Evolutionary conservation across 257 asterid species (phyloP).

Genomic region (Vinca minor): DNA sequence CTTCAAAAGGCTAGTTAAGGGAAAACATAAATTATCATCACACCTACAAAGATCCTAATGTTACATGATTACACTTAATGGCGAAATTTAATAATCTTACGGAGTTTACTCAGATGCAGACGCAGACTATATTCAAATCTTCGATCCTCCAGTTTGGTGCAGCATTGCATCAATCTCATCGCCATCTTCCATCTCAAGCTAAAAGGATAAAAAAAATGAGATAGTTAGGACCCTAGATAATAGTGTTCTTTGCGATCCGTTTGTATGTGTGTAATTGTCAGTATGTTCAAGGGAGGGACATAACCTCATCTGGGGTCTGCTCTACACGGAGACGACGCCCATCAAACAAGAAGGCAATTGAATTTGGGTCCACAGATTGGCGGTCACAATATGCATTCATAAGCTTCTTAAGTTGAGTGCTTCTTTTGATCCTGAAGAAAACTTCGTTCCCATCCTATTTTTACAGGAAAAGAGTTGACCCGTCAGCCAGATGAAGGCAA

Average conservation of each 20-base stretch:
- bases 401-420: slow-evolving; percentile 36
- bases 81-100: neutral
- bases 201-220: neutral
- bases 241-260: too few relatives aligned
- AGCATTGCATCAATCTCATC: slow-evolving; percentile 27
- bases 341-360: slow-evolving; percentile 38
- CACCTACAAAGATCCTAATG: neutral
- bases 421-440: slow-evolving; percentile 37
- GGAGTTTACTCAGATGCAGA: neutral
- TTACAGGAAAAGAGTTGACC: neutral
- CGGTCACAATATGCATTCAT: slow-evolving; percentile 41
- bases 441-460: slow-evolving; percentile 39
- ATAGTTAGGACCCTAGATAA: neutral
- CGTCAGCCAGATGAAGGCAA: neutral
- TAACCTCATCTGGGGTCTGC: slow-evolving; percentile 39
- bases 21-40: neutral
- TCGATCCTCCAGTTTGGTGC: slow-evolving; percentile 22
- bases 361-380: slow-evolving; percentile 30
- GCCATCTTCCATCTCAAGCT: slow-evolving; percentile 29
- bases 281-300: neutral
- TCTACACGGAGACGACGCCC: slow-evolving; percentile 37
- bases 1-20: neutral
- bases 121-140: neutral
- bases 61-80: neutral
- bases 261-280: neutral